Evolutionary conservation across 176 grass and related monocot species (phyloP).

Genomic region (Chloris gayana): DNA sequence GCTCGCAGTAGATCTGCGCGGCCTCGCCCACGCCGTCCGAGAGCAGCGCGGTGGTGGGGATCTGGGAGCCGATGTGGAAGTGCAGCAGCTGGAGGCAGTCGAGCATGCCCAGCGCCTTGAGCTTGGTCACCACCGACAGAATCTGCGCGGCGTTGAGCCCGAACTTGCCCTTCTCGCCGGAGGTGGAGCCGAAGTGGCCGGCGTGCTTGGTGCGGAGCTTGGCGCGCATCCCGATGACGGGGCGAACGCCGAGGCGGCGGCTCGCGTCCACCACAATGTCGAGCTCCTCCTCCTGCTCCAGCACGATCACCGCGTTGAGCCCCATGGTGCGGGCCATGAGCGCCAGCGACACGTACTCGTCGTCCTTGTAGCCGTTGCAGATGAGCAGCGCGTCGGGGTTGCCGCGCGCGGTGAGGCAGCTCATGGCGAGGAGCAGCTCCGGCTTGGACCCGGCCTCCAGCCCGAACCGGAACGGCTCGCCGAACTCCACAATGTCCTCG

Average conservation of each 20-base stretch:
- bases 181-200: constrained; percentile 91
- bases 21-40: constrained; percentile 87
- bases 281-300: constrained; percentile 98
- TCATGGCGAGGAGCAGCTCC: constrained; percentile 89
- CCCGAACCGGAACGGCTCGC: constrained; percentile 70
- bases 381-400: constrained; percentile 77
- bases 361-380: constrained; percentile 97
- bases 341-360: constrained; percentile 78
- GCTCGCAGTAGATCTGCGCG: constrained; percentile 90
- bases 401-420: constrained; percentile 63
- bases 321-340: constrained; percentile 75
- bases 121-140: constrained; percentile 70
- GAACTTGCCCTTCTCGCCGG: constrained; percentile 96
- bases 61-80: constrained; percentile 98
- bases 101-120: constrained; percentile 69
- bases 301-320: constrained; percentile 81
- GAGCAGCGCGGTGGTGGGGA: constrained; percentile 79
- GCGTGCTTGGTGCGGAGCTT: constrained; percentile 97
- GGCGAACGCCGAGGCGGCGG: constrained; percentile 58
- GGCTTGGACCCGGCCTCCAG: constrained; percentile 95
- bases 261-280: constrained; percentile 83
- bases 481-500: constrained; percentile 91
- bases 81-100: constrained; percentile 96
- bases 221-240: constrained; percentile 84
- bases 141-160: constrained; percentile 79